Base-by-base conservation (phyloP, 169 alveolate genomes). In the Babesia ovata region DNA sequence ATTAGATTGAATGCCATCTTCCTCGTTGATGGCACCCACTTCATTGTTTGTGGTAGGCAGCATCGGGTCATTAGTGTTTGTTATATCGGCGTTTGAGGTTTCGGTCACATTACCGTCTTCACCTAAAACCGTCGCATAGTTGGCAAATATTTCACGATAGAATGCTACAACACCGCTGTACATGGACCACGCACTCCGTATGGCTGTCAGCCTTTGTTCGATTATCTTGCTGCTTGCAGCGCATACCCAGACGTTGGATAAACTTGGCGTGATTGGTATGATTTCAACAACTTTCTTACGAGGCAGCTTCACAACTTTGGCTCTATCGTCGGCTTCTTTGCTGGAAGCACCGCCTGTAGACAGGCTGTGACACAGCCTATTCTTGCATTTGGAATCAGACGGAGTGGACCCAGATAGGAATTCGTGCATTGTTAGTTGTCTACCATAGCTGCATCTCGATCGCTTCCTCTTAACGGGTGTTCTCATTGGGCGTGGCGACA, bases 131-230 rank as follows among this genome's bases (percentile, higher is more conserved):
- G 76, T 52, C 28, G 66, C 63, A 22, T 67, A 67, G 50, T 67
- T 46, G 22, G 58, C 14, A 36, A 67, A 67, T n/a, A 67, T 17
- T 16, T 67, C 56, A 54, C 65, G 66, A 44, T 67, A 67, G 39
- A 67, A 67, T 0, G 56, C 24, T 16, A 67, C 76, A 19, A 54
- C 65, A 52, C 49, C 65, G 26, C 17, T 49, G 24, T 67, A 67
- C 9, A 54, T 50, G 11, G 76, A 45, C 76, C 76, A 67, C 17
- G 21, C 65, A 19, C 58, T 7, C 14, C 44, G 10, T 11, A 67
- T 67, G 36, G 39, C 57, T 22, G 19, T 44, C 65, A 67, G 26
- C 28, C 76, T 52, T 33, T 44, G 29, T 21, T 67, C 65, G n/a
- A 67, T 29, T 2, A 67, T 17, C 10, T 8, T n/a, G 21, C 11